Percentiles rank a stretch among this genome's conserved stretches.
Conservation (phyloP, 1,284 basidiomycete species). For the Trametes hirsuta region DNA sequence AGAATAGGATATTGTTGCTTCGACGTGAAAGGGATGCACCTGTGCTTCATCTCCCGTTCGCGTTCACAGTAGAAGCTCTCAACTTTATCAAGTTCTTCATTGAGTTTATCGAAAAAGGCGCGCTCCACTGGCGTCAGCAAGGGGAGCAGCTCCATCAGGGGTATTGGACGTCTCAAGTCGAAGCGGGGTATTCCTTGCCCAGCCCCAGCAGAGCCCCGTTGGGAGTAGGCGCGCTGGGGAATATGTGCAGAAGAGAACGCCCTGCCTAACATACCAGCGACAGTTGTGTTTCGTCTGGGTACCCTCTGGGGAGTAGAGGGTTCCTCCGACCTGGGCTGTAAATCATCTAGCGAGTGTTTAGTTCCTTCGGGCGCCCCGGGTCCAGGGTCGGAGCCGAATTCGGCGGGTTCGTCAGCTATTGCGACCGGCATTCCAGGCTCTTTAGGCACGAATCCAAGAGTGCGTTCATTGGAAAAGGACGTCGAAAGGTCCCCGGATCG, state of each 20-base stretch:
- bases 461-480: no score
- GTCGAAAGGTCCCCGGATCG: neutral
- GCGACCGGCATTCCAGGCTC: neutral
- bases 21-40: conserved; percentile 34
- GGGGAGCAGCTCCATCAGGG: conserved; percentile 55
- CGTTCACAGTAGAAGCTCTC: conserved; percentile 80
- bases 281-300: conserved; percentile 20
- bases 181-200: conserved; percentile 5
- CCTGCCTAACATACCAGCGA: conserved; percentile 13
- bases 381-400: neutral
- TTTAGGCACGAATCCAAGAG: neutral
- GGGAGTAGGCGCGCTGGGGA: conserved; percentile 10
- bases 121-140: conserved; percentile 62
- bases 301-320: conserved; percentile 1
- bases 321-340: neutral
- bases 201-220: conserved; percentile 9
- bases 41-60: conserved; percentile 63
- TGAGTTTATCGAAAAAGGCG: conserved; percentile 76
- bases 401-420: neutral
- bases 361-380: neutral
- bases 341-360: neutral
- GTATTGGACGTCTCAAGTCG: conserved; percentile 29
- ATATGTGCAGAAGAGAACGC: conserved; percentile 4
- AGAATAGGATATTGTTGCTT: neutral
- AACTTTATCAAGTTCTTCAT: conserved; percentile 80